Base-by-base conservation (phyloP, 306 rosid genomes). In the Sophora flavescens region DNA sequence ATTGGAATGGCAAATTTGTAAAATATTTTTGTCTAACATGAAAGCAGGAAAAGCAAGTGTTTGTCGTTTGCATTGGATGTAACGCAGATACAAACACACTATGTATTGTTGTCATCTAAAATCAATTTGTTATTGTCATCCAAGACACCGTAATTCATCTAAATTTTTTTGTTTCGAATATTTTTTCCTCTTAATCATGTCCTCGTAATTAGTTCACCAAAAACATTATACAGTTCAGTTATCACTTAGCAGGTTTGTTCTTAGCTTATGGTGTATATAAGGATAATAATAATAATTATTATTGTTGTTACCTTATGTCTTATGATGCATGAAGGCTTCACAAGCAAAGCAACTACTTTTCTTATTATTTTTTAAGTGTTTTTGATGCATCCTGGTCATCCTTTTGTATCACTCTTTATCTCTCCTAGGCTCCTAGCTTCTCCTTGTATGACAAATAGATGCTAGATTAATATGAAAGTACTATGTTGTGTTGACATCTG, bases 191-290 rank as follows among this genome's bases (percentile, higher is more conserved):
- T 18, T 65, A 54, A 74, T 58, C 33, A 58, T 11, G 51, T 44
- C 30, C 28, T 77, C 32, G n/a, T 51, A 44, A 69, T 52, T 53
- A 14, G 53, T 28, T 58, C 5, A 1, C 4, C 52, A 18, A 35
- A 69, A 71, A n/a, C 30, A 41, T 75, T 45, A 69, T 22, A 33
- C 16, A 44, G 63, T 47, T 76, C 78, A 32, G n/a, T 16, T 22
- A 22, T 1, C 3, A 30, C 3, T 30, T 81, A 39, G 66, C 44
- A 12, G 63, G 63, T 30, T 30, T 53, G 54, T 42, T 76, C 56
- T 53, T 33, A 50, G 47, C 36, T 39, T 30, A 33, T 53, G 42
- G 56, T 52, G 44, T 42, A 14, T 53, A 30, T 52, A 16, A 48
- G 26, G 61, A 50, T 14, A 35, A 16, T 6, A 13, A 44, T 56